Percentiles rank a stretch among this genome's conserved stretches.
phyloP scores from a whole-genome alignment of 345 rosid species.

The Lepidium africanum region DNA sequence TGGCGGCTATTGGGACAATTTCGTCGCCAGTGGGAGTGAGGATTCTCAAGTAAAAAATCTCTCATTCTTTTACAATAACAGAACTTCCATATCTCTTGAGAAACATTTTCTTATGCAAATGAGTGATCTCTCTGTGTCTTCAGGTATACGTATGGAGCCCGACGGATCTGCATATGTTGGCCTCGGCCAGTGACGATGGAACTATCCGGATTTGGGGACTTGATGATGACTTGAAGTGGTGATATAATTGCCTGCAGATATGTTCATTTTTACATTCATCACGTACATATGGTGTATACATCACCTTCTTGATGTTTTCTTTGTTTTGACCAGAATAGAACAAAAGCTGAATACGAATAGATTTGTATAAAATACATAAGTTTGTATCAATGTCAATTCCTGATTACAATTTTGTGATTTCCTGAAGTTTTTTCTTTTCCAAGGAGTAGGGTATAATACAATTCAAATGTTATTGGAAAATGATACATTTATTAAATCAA shows the following conservation, averaged over 20 bases:
- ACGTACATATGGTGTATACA: neutral
- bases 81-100: neutral
- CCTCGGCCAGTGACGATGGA: constrained; percentile 57
- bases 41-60: constrained; percentile 42
- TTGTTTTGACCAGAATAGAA: no score
- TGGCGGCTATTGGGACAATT: constrained; percentile 41
- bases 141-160: constrained; percentile 65
- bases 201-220: constrained; percentile 63
- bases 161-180: constrained; percentile 43
- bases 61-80: neutral
- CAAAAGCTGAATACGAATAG: neutral
- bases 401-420: no score
- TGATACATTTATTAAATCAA: neutral
- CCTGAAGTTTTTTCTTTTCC: no score
- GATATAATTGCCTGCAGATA: neutral
- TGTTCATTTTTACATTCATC: neutral
- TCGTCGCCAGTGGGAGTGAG: constrained; percentile 63
- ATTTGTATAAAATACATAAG: neutral
- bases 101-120: neutral
- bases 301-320: neutral
- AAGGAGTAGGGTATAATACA: no score
- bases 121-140: constrained; percentile 8
- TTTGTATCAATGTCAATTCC: neutral
- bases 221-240: constrained; percentile 3
- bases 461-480: neutral